Evolutionary conservation across 306 rosid species (phyloP), one percentile per base, ranked within the genome.

Genomic region (Luffa acutangula): DNA sequence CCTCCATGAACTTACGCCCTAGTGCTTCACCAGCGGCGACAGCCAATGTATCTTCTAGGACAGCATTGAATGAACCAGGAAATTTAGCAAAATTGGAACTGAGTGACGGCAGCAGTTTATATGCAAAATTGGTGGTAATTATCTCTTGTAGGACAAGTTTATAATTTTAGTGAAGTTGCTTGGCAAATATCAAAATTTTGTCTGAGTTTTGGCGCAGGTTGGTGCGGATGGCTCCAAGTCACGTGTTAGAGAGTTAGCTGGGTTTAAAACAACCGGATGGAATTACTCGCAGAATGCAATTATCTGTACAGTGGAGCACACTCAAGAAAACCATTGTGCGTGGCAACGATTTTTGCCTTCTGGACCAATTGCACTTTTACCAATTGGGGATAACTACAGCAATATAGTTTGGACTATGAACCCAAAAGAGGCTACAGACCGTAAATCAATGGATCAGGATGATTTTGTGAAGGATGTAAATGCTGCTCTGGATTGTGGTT

Each of bases 221-320:
- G 98, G 97, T 20, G 93, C 97, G 20, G 98, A 95, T 86, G 98
- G 98, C 59, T 92, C 95, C 71, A 95, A 86, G 87, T 95, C 98
- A 37, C 90, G 76, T 49, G 97, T 92, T 81, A 90, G 97, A 86
- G 96, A 92, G 76, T 85, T 91, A 80, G 90, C 91, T 34, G 97
- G 95, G 81, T 87, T 95, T 80, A 91, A 76, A 85, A 91, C 97
- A 49, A 90, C 93, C 7, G 98, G 97, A 78, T 95, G 98, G 97
- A 91, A 85, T 74, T 95, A 95, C 84, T 91, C 93, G 45, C 98
- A 92, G 88, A 91, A 90, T 81, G 98, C 98, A 82, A 76, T 95
- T 73, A 91, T 92, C 78, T 92, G 98, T 80, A 95, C 97, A 0
- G 97, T 92, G 14, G 91, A 95, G 72, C 98, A 95, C 85, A 59